These are phyloP conservation scores for Boletus bicolor DNA, from an alignment of 768 basidiomycete genomes.

Conservation along the genomic window DNA sequence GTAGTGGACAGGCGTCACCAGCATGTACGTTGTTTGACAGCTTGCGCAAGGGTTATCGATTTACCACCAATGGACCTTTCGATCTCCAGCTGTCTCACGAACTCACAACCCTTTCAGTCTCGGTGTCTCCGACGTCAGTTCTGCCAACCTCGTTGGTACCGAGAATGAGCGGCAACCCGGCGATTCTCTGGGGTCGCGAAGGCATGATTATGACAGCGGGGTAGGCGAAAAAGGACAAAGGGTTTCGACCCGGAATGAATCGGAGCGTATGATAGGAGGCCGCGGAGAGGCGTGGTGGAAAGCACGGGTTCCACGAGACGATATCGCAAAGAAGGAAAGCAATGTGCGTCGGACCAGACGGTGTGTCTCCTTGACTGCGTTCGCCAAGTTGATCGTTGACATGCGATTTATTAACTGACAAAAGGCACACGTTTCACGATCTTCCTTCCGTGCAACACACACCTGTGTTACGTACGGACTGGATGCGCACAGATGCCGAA, in stretches of 20 bases:
- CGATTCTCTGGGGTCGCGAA: constrained; percentile 2
- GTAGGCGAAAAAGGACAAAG: constrained; percentile 28
- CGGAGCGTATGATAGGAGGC: constrained; percentile 23
- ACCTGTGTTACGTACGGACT: constrained; percentile 51
- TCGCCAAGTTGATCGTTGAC: neutral
- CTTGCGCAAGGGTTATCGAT: constrained; percentile 8
- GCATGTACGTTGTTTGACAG: constrained; percentile 43
- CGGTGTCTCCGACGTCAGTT: constrained; percentile 30
- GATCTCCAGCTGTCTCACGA: constrained; percentile 23
- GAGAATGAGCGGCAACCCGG: constrained; percentile 16
- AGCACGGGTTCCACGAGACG: constrained; percentile 14
- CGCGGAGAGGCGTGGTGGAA: constrained; percentile 22
- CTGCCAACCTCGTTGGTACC: constrained; percentile 21
- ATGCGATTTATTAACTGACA: constrained; percentile 15
- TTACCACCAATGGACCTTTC: neutral
- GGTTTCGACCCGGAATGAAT: constrained; percentile 49
- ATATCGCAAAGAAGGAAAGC: constrained; percentile 4
- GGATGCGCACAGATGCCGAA: constrained; percentile 78
- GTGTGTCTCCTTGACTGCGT: constrained; percentile 5
- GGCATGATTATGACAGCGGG: neutral
- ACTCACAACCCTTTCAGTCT: constrained; percentile 23
- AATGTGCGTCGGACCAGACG: constrained; percentile 29
- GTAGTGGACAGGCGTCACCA: constrained; percentile 77
- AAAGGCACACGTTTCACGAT: constrained; percentile 69
- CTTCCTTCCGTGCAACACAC: constrained; percentile 46